Evolutionary conservation across 2,329 filamentous ascomycete species (phyloP).

Genomic region (Penicillium freii): DNA sequence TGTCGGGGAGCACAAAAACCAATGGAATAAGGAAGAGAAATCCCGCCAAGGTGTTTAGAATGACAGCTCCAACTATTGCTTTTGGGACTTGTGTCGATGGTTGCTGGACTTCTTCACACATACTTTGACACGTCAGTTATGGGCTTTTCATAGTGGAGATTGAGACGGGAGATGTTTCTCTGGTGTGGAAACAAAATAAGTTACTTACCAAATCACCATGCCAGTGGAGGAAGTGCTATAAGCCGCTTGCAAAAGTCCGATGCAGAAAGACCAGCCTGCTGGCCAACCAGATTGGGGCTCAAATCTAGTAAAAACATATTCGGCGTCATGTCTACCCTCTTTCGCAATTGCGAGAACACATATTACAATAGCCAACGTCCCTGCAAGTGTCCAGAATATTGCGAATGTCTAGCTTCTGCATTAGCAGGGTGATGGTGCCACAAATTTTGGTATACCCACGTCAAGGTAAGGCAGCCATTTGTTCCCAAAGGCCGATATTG

Average conservation of each 20-base stretch:
- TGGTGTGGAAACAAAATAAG: background rate
- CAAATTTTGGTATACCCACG: no score
- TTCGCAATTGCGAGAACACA: no score
- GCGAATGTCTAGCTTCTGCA: no score
- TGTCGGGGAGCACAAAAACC: slow-evolving; percentile 69
- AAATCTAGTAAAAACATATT: slow-evolving; percentile 55
- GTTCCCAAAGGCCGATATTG: slow-evolving; percentile 44
- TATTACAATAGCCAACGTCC: no score
- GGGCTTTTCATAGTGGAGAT: no score
- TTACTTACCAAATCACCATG: slow-evolving; percentile 71
- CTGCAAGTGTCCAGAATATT: no score
- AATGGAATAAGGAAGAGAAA: slow-evolving; percentile 67
- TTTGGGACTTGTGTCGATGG: slow-evolving; percentile 64
- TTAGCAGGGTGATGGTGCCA: no score
- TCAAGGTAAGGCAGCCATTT: no score
- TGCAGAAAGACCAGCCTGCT: slow-evolving; percentile 67
- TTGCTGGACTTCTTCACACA: slow-evolving; percentile 68
- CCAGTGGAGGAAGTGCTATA: slow-evolving; percentile 69
- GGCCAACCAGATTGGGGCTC: slow-evolving; percentile 68
- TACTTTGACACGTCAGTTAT: slow-evolving; percentile 29
- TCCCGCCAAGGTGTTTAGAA: slow-evolving; percentile 62
- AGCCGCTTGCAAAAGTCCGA: slow-evolving; percentile 62
- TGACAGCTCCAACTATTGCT: slow-evolving; percentile 66
- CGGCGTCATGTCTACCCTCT: no score
- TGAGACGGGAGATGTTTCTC: background rate